Evolutionary conservation across 148 eudicot genomes (phyloP).

Genomic region (Amaranthus cruentus): DNA sequence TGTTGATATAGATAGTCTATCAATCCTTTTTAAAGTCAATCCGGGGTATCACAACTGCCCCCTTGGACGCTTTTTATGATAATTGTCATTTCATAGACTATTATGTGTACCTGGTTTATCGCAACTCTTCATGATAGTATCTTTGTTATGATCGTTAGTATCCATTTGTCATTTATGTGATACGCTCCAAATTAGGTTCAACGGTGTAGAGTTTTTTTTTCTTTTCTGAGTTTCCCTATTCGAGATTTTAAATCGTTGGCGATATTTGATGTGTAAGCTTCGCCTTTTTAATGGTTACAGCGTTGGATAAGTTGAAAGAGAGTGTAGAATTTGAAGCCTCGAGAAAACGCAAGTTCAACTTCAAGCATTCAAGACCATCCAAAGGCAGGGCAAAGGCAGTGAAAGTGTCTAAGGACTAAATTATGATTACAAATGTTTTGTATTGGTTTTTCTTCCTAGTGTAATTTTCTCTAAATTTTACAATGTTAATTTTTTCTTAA

Average conservation of each 20-base stretch:
- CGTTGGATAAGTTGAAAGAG: conserved; percentile 61
- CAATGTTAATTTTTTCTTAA: no score
- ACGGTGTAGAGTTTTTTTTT: no score
- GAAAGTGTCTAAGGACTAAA: conserved; percentile 2
- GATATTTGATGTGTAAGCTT: background rate
- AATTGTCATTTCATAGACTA: no score
- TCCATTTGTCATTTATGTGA: background rate
- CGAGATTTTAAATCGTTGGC: background rate
- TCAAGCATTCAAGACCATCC: conserved; percentile 27
- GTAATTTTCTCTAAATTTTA: no score
- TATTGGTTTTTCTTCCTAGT: no score
- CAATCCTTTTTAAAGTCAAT: no score
- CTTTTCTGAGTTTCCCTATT: no score
- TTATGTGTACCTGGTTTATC: no score
- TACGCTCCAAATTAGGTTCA: background rate
- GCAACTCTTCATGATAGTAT: background rate
- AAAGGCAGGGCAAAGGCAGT: conserved; percentile 16
- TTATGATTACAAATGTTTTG: no score
- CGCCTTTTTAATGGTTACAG: conserved; percentile 28
- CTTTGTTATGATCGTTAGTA: background rate
- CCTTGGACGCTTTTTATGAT: no score
- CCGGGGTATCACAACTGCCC: no score
- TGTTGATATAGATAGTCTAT: no score
- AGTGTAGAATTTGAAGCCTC: conserved; percentile 46
- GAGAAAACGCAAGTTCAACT: conserved; percentile 43